Conservation (phyloP, 2,329 filamentous ascomycete genomes). For the Elsinoe batatas region DNA sequence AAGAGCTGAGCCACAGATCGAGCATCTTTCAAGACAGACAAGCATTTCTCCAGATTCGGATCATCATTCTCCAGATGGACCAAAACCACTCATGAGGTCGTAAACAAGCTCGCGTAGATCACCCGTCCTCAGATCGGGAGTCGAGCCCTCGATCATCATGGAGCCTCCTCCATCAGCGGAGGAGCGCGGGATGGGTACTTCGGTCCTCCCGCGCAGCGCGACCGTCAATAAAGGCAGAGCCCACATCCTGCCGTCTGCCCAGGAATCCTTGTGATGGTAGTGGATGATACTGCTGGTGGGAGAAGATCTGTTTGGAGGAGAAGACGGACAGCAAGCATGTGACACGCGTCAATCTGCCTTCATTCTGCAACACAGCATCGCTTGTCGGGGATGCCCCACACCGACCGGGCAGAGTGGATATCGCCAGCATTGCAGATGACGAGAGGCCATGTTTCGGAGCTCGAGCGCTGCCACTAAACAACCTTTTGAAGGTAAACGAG, state of each 20-base stretch:
- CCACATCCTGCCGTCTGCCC: slow-evolving; percentile 1
- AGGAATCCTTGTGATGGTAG: not conserved
- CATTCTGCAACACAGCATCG: not conserved
- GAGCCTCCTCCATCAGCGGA: not conserved
- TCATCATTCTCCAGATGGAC: not conserved
- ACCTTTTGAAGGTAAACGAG: not conserved
- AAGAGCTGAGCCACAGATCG: not conserved
- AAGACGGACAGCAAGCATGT: not conserved
- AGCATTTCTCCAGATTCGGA: not conserved
- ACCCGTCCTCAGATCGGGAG: slow-evolving; percentile 10
- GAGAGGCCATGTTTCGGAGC: slow-evolving; percentile 10
- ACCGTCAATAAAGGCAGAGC: not conserved
- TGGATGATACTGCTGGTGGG: not conserved
- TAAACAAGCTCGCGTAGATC: slow-evolving; percentile 12
- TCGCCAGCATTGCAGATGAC: not conserved
- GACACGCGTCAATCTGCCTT: not conserved
- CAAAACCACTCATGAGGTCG: not conserved
- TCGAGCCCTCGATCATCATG: slow-evolving; percentile 9
- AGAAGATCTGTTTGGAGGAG: not conserved
- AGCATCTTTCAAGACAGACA: not conserved
- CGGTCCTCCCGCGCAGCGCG: not conserved
- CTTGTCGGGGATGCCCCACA: not conserved
- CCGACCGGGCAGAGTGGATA: not conserved
- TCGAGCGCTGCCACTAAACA: slow-evolving; percentile 4
- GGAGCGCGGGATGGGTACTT: not conserved